Evolutionary conservation across 805 yeast genomes (phyloP), one percentile per base, ranked within the genome.

Genomic region (Teunomyces lycoperdinae): DNA sequence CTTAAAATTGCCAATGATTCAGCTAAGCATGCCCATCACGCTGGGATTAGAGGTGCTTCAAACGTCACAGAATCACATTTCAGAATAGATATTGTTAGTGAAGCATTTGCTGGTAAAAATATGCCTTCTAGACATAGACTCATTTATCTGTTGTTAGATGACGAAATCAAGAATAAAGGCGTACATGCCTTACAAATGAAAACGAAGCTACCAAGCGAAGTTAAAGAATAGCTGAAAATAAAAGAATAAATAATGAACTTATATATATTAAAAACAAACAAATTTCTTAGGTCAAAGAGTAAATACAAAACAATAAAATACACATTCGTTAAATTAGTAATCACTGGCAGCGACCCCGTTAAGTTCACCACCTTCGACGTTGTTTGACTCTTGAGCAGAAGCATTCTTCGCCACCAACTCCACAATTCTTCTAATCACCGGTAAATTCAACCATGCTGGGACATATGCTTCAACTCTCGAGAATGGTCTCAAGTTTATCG

Each of bases 371-470:
- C 49, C 48, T 29, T 55, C 50, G 11, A 50, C 49, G 24, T 50
- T 50, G 20, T 45, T 51, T 6, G 63, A 62, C 52, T 84, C 87
- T 64, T 83, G 89, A 10, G 77, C 88, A 17, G 86, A 76, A 13
- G 92, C 95, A 62, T 85, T 86, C 68, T 83, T 85, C 9, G 96
- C 88, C 42, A 87, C 92, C 57, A 94, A 75, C 64, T 91, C 97
- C 34, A 91, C 88, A 42, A 94, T 83, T 67, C 94, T 79, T 73
- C 95, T 86, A 32, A 95, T 84, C 35, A 81, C 84, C 39, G 98
- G 98, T 54, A 91, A 81, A 57, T 85, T 87, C 69, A 94, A 74
- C 88, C 95, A 88, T 1, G 96, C 91, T 34, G 99, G 99, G 52
- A 94, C 92, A 62, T 91, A 94, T 13, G 96, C 90, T 71, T 88